phyloP scores from a whole-genome alignment of 805 yeast species.

The Komagataella populi region DNA sequence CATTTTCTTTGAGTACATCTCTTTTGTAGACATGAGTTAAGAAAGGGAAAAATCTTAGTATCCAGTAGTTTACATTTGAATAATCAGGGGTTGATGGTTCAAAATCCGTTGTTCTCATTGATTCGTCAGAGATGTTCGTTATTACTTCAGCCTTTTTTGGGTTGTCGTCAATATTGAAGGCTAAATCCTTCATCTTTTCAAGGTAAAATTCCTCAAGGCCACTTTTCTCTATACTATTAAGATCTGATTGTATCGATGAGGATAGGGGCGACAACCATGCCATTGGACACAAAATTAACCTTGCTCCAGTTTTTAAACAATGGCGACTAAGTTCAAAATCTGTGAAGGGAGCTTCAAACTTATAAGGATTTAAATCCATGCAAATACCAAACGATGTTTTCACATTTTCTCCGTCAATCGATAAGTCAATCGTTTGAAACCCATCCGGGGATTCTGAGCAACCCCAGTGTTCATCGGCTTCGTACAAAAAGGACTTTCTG shows the following conservation, averaged over 20 bases:
- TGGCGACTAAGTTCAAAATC: conserved; percentile 56
- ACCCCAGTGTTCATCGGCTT: conserved; percentile 75
- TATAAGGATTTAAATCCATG: conserved; percentile 86
- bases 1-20: conserved; percentile 10
- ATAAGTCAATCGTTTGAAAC: conserved; percentile 37
- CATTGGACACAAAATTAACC: conserved; percentile 64
- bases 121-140: not conserved
- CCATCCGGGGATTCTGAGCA: conserved; percentile 52
- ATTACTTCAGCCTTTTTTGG: not conserved
- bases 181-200: not conserved
- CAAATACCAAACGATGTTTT: conserved; percentile 69
- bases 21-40: conserved; percentile 20
- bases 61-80: conserved; percentile 59
- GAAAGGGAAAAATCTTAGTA: conserved; percentile 54
- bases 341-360: conserved; percentile 69
- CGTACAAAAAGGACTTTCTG: conserved; percentile 63
- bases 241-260: conserved; percentile 17
- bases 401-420: conserved; percentile 16
- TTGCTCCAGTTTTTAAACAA: conserved; percentile 31
- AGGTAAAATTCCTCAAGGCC: conserved; percentile 1
- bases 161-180: not conserved
- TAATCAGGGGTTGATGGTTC: conserved; percentile 21
- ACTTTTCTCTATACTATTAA: conserved; percentile 7
- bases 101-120: not conserved
- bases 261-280: conserved; percentile 66